A percentile compares a stretch with the other conserved stretches of the same genome.
Conservation (phyloP, 2,329 filamentous ascomycete species). For the Chrysosporium queenslandicum region DNA sequence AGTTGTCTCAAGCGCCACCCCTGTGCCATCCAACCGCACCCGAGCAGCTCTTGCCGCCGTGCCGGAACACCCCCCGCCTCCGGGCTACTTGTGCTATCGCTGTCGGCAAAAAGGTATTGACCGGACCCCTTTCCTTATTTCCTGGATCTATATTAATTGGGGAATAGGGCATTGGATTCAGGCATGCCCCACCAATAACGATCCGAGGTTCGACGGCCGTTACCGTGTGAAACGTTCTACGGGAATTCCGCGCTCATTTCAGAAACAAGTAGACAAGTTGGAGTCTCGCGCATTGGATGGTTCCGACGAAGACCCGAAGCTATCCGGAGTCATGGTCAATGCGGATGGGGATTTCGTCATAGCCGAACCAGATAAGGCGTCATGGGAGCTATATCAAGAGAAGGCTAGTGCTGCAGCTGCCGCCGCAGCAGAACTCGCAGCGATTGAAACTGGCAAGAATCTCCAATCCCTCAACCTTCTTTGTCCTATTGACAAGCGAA, state of each 20-base stretch:
- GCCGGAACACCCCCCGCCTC: conserved; percentile 84
- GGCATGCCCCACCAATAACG: conserved; percentile 94
- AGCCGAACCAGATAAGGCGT: conserved; percentile 85
- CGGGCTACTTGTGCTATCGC: conserved; percentile 90
- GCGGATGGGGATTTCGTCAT: conserved; percentile 96
- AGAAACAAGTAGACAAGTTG: conserved; percentile 92
- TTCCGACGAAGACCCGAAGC: conserved; percentile 67
- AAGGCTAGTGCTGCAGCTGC: conserved; percentile 80
- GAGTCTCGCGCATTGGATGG: conserved; percentile 62
- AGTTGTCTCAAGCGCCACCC: conserved; percentile 33
- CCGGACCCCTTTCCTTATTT: not conserved
- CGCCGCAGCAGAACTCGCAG: conserved; percentile 68
- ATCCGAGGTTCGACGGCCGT: conserved; percentile 88
- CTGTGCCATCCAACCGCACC: conserved; percentile 34
- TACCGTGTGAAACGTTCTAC: conserved; percentile 93
- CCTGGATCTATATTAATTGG: conserved; percentile 10
- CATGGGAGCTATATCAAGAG: conserved; percentile 95
- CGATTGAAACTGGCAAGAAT: conserved; percentile 70
- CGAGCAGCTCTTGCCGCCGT: conserved; percentile 50
- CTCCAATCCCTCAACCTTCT: conserved; percentile 78
- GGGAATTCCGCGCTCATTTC: conserved; percentile 87
- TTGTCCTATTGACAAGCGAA: conserved; percentile 92
- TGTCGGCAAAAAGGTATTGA: conserved; percentile 76
- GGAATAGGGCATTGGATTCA: conserved; percentile 87
- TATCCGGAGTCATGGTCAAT: conserved; percentile 92